Evolutionary conservation across 164 flowering plant species (phyloP), one percentile per base, ranked within the genome.

Genomic region (Berberis vulgaris): DNA sequence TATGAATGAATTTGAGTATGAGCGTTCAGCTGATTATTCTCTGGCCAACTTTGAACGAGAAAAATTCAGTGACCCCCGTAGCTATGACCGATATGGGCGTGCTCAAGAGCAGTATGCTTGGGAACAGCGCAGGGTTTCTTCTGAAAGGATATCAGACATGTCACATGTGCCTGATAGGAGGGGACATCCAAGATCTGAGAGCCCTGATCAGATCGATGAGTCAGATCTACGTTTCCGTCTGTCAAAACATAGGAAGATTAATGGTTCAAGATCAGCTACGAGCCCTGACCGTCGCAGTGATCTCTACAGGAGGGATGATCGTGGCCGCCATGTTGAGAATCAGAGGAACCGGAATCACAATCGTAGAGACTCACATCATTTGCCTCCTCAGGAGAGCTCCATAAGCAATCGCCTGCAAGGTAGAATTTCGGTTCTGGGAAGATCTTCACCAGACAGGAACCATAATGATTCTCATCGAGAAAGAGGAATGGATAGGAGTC

Each of bases 171-270:
- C 55, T 44, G 89, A 87, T 60, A 76, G 84, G 75, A 80, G 88
- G 67, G 76, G 78, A 12, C 59, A 59, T 39, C 59, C 63, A 38
- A 83, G 76, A 65, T 65, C 67, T 43, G 80, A 72, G 26, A 82
- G 80, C 67, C 85, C 83, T 13, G 84, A 81, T 65, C 71, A 64
- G 52, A 59, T 73, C 54, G 65, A 69, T 42, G 78, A 70, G 57
- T 73, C 78, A 7, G 98, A 92, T 78, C 72, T 92, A 65, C 81
- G 96, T 42, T 66, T 81, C 54, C 87, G 76, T 49, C 72, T 92
- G 44, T 72, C 82, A 54, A 88, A 86, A 79, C 86, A 82, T 10
- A 78, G 85, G 74, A 84, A 78, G 67, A 75, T 61, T 54, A 76
- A 83, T 80, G 96, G 89, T n/a, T 72, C 81, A 61, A 78, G 83